These are phyloP conservation scores for Sporothrix euskadiensis DNA, from an alignment of 2,329 filamentous ascomycete species.

Conservation along the genomic window DNA sequence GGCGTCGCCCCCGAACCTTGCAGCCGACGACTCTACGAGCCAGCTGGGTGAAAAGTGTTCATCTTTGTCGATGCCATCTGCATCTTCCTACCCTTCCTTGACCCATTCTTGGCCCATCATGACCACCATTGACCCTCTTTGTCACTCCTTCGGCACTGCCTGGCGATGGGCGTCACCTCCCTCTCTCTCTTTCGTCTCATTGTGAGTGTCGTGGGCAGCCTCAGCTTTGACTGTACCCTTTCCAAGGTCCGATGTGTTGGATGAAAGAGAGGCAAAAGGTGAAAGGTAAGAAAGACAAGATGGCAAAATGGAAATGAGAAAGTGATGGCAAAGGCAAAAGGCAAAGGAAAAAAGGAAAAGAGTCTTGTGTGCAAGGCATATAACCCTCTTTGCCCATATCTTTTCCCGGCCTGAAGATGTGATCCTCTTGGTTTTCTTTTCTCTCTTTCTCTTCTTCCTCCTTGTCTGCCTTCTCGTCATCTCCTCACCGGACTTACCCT, in stretches of 20 bases:
- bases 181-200: background rate
- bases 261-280: background rate
- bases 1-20: background rate
- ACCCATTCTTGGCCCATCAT: too few relatives aligned
- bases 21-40: constrained; percentile 21
- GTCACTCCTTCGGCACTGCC: constrained; percentile 18
- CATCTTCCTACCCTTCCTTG: background rate
- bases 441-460: background rate
- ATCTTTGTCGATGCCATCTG: constrained; percentile 17
- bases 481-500: background rate
- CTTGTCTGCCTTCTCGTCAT: background rate
- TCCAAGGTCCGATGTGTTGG: background rate
- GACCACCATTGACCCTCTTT: background rate
- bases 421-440: background rate
- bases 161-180: constrained; percentile 17
- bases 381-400: constrained; percentile 18
- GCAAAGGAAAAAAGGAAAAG: constrained; percentile 1
- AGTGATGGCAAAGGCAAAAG: background rate
- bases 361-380: constrained; percentile 21
- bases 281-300: background rate
- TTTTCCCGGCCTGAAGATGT: constrained; percentile 1
- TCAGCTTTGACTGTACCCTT: background rate
- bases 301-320: background rate
- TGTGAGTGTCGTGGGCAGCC: background rate
- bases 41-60: constrained; percentile 32